Conservation (phyloP, 345 rosid species). For the Eucalyptus erythrocorys region DNA sequence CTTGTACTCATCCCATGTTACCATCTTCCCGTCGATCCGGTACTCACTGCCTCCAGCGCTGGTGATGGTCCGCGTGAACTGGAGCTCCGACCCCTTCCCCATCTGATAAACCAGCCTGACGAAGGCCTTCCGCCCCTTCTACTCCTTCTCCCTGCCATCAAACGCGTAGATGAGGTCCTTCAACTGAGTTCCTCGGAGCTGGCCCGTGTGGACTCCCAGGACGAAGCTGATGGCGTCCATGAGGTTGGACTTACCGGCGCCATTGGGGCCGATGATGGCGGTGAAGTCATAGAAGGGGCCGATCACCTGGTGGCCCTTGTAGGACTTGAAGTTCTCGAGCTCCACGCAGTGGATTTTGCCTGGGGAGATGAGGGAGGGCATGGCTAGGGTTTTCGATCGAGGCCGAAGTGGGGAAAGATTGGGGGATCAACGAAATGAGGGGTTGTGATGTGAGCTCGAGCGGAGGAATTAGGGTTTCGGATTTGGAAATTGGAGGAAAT, state of each 20-base stretch:
- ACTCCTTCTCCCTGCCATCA: conserved; percentile 87
- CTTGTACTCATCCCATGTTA: conserved; percentile 86
- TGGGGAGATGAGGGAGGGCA: conserved; percentile 58
- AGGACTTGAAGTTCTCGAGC: conserved; percentile 96
- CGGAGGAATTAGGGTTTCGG: conserved; percentile 9
- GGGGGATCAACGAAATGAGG: not conserved
- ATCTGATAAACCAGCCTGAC: conserved; percentile 71
- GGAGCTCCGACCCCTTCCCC: conserved; percentile 62
- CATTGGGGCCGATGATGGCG: conserved; percentile 96
- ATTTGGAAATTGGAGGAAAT: not conserved
- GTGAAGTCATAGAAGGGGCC: conserved; percentile 98
- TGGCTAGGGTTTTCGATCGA: conserved; percentile 9
- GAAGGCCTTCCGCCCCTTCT: conserved; percentile 74
- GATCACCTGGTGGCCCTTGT: conserved; percentile 70
- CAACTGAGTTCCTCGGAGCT: conserved; percentile 92
- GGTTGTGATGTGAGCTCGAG: not conserved
- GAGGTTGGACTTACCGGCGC: conserved; percentile 92
- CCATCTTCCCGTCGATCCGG: conserved; percentile 61
- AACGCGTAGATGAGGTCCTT: conserved; percentile 93
- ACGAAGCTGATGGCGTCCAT: conserved; percentile 99
- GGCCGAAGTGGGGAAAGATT: not conserved
- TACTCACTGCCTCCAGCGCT: conserved; percentile 84
- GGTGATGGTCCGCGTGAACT: conserved; percentile 65
- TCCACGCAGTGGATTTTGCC: conserved; percentile 78
- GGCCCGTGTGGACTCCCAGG: conserved; percentile 91